Base-by-base conservation (phyloP, 2,329 filamentous ascomycete genomes). In the Trichoderma cornu-damae region DNA sequence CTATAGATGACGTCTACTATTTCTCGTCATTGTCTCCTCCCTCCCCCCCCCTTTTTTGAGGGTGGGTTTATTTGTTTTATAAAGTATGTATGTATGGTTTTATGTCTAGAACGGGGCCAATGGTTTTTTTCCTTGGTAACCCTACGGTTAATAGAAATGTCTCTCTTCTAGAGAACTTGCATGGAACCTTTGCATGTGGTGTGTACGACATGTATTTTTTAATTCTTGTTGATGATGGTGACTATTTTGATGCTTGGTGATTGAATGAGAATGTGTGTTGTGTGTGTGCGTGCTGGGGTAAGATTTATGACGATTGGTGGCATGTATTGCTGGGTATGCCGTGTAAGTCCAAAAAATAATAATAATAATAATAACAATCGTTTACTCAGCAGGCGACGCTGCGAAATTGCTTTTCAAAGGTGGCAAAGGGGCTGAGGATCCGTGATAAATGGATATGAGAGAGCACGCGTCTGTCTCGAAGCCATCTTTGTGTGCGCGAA, bases 1-100 rank as follows among this genome's bases (percentile, higher is more conserved):
- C 30, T 54, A 55, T 55, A 55, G 51, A 55, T 47, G 51, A 30
- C 51, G 47, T 46, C 6, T 22, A 26, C 20, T 40, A 11, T 14
- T 35, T 49, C 6, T n/a, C n/a, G n/a, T n/a, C n/a, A n/a, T n/a
- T n/a, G n/a, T n/a, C n/a, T n/a, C n/a, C n/a, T n/a, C n/a, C n/a
- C n/a, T n/a, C n/a, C n/a, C n/a, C n/a, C 2, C 24, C 24, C 48
- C 22, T 51, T 35, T 32, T 18, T 34, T 32, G 26, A n/a, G 46
- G 37, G 16, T n/a, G n/a, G n/a, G n/a, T n/a, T n/a, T n/a, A n/a
- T n/a, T n/a, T n/a, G n/a, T n/a, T n/a, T n/a, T n/a, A n/a, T n/a
- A n/a, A n/a, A n/a, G n/a, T n/a, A n/a, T n/a, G n/a, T n/a, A n/a
- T n/a, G n/a, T n/a, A 49, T 37, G 48, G 37, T 22, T 28, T 20